Evolutionary conservation across 140 eudicot genomes (phyloP), one percentile per base, ranked within the genome.

Genomic region (Cichorium intybus): DNA sequence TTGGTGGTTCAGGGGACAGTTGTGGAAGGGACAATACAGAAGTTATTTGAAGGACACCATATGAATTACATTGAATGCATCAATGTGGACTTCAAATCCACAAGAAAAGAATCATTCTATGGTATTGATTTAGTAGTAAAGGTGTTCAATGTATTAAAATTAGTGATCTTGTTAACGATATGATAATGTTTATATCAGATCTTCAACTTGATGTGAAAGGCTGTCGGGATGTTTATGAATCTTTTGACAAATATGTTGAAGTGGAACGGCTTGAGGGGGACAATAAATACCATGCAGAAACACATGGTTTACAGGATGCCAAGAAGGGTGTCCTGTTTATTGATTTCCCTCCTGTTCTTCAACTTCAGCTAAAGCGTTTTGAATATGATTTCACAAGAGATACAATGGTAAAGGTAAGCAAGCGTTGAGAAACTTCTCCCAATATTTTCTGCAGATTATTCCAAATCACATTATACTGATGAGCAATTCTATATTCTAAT

Each of bases 121-220:
- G 98, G 98, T 92, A 84, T 24, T 27, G 11, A 52, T 70, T 72
- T n/a, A n/a, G n/a, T n/a, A n/a, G n/a, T n/a, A n/a, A n/a, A n/a
- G n/a, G 39, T 41, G 3, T 46, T 33, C 23, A 46, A 43, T 33
- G 23, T 68, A 52, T 33, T 62, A 2, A 27, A 43, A 15, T 45
- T 47, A 10, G 28, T 50, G 21, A 33, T 41, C 24, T 5, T 58
- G 28, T 59, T 59, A 59, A 59, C 58, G 33, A 66, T 57, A 46
- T 59, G 10, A 39, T 58, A 56, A 31, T 60, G 51, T 70, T 56
- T 64, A 24, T 73, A 56, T 69, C 85, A 91, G 97, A 91, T 73
- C 97, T 91, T 78, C 97, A 91, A 74, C 97, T 91, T 81, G 97
- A 91, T 79, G 97, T 91, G 33, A 91, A 91, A 81, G 97, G 97